Evolutionary conservation across 768 basidiomycete species (phyloP), one percentile per base, ranked within the genome.

Genomic region (Inosperma sp.): DNA sequence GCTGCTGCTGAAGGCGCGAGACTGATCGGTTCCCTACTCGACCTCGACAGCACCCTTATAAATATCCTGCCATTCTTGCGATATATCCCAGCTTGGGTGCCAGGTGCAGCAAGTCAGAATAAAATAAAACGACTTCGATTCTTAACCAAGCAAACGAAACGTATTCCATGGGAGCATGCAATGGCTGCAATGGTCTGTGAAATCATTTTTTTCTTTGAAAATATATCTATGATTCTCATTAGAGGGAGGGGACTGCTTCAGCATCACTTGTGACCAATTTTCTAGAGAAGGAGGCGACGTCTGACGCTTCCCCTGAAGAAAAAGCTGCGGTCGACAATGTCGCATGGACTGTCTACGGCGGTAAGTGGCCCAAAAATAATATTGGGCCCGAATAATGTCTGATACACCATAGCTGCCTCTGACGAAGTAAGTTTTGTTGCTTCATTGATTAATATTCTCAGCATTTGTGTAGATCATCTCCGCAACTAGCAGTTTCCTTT

Each of bases 51-150:
- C 5, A 54, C 51, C 7, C 13, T 53, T 2, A 40, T 57, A 10
- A 59, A 55, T 30, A 33, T 45, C 5, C 41, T 62, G 9, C 61
- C 61, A 3, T 7, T 52, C 17, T 48, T 62, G 14, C 43, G 43
- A 16, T 34, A 55, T 16, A 9, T 62, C 1, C 61, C 61, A 1
- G 23, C 57, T 13, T 73, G 69, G 66, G 54, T 73, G 39, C 72
- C 73, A 14, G 68, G 69, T 4, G 59, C 65, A 1, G 62, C 53
- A 7, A 72, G 73, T 57, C 64, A 71, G 56, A 60, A 55, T 5
- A 62, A 67, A 42, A 37, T 48, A 8, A 26, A 48, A 9, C 17
- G 21, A 26, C 12, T 27, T 19, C 35, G 29, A 10, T 13, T 35
- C 7, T 48, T 48, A 26, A 36, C 46, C 2, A 2, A 4, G 4